phyloP scores from a whole-genome alignment of 208 protist genomes.

The Leishmania gerbilli region DNA sequence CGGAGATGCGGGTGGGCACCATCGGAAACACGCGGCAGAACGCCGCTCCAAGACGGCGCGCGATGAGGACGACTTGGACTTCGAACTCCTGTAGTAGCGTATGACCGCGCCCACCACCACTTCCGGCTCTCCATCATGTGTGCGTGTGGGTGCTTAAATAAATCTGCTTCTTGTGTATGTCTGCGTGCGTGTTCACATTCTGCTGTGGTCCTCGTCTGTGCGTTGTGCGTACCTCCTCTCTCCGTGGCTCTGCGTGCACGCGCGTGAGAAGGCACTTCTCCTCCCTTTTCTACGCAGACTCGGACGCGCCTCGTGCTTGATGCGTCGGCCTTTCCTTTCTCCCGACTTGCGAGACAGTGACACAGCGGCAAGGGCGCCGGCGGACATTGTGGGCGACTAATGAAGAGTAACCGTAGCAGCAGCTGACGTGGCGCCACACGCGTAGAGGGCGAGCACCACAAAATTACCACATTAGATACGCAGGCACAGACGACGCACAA shows the following conservation, averaged over 20 bases:
- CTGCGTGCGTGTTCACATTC: neutral
- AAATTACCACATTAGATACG: no score
- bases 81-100: conserved; percentile 10
- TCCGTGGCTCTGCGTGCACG: neutral
- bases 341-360: neutral
- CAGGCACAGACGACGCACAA: neutral
- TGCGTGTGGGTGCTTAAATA: neutral
- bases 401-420: neutral
- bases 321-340: neutral
- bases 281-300: neutral
- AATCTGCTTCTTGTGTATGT: neutral
- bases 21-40: neutral
- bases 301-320: neutral
- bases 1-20: neutral
- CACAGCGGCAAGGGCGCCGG: neutral
- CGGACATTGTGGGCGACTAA: neutral
- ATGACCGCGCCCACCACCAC: no score
- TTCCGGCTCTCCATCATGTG: neutral
- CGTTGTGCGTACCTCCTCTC: neutral
- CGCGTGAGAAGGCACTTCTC: neutral
- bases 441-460: neutral
- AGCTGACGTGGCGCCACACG: neutral
- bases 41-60: neutral
- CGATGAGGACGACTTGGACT: conserved; percentile 11
- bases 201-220: neutral